Conservation (phyloP, 345 rosid genomes). For the Aurinia saxatilis region DNA sequence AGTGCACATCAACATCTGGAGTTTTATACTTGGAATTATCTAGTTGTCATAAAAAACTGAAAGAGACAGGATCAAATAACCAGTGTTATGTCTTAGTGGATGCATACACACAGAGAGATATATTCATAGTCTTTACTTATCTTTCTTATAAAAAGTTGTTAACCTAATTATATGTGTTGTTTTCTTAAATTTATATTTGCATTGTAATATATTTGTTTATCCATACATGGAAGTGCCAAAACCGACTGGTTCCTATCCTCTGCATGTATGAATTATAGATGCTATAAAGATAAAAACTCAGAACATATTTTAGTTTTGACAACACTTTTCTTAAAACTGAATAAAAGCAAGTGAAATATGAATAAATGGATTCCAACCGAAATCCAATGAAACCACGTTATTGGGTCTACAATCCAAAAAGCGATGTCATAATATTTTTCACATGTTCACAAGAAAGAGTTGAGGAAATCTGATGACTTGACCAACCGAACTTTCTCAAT, state of each 20-base stretch:
- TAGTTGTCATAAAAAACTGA: slow-evolving; percentile 9
- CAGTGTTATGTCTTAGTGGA: not conserved
- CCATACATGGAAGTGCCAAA: too few species aligned
- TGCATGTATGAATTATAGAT: too few species aligned
- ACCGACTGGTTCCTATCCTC: too few species aligned
- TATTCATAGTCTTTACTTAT: not conserved
- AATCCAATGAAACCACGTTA: not conserved
- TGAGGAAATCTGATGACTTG: not conserved
- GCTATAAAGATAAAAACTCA: too few species aligned
- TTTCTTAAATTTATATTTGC: too few species aligned
- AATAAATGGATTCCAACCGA: slow-evolving; percentile 2
- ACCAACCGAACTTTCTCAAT: not conserved
- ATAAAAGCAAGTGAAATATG: not conserved
- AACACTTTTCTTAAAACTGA: not conserved
- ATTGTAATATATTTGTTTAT: too few species aligned
- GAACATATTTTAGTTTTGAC: not conserved
- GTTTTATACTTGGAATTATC: not conserved
- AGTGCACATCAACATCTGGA: not conserved
- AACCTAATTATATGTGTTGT: too few species aligned
- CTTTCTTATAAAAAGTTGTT: too few species aligned
- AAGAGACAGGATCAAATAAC: slow-evolving; percentile 1
- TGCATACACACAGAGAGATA: not conserved
- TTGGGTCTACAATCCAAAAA: too few species aligned
- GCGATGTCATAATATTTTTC: not conserved
- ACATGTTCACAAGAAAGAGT: not conserved